Percentiles rank a stretch among this genome's conserved stretches.
phyloP scores from a whole-genome alignment of 2,329 filamentous ascomycete genomes.

The Gyromitra esculenta region DNA sequence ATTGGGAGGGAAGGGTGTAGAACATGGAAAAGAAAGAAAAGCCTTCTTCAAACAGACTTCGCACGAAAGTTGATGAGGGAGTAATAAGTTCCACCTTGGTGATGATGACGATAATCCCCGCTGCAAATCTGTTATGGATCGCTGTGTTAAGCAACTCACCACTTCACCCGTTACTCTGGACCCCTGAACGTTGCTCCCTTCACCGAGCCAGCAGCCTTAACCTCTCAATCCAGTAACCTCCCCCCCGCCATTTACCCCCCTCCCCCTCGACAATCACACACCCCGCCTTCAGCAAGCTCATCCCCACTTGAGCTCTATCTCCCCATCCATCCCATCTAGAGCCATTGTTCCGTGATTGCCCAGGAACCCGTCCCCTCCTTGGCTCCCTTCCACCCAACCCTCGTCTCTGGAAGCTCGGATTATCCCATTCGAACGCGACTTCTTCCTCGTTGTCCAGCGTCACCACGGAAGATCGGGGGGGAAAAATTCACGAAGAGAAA shows the following conservation, averaged over 20 bases:
- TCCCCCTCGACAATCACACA: slow-evolving; percentile 14
- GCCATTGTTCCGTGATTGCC: slow-evolving; percentile 14
- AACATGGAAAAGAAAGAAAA: not conserved
- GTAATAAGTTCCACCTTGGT: slow-evolving; percentile 6
- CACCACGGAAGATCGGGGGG: slow-evolving; percentile 5
- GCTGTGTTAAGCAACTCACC: not conserved
- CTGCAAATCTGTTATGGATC: slow-evolving; percentile 22
- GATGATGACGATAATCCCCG: slow-evolving; percentile 6
- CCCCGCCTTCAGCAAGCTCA: slow-evolving; percentile 28
- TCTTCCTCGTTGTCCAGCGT: slow-evolving; percentile 6
- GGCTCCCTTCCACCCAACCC: not conserved
- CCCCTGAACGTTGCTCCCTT: not conserved
- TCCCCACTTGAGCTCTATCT: slow-evolving; percentile 4
- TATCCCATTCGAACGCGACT: slow-evolving; percentile 25
- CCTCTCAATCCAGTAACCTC: slow-evolving; percentile 8
- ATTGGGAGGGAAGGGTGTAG: not conserved
- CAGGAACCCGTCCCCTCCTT: not conserved
- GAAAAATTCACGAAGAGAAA: not conserved
- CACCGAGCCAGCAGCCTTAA: slow-evolving; percentile 27
- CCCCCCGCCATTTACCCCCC: slow-evolving; percentile 1
- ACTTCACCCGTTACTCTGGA: not conserved
- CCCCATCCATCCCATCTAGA: slow-evolving; percentile 7
- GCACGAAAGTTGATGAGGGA: slow-evolving; percentile 6
- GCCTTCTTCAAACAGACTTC: not conserved
- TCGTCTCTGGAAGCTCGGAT: slow-evolving; percentile 31